phyloP scores from a whole-genome alignment of 306 rosid genomes.

The Dalbergia oliveri region DNA sequence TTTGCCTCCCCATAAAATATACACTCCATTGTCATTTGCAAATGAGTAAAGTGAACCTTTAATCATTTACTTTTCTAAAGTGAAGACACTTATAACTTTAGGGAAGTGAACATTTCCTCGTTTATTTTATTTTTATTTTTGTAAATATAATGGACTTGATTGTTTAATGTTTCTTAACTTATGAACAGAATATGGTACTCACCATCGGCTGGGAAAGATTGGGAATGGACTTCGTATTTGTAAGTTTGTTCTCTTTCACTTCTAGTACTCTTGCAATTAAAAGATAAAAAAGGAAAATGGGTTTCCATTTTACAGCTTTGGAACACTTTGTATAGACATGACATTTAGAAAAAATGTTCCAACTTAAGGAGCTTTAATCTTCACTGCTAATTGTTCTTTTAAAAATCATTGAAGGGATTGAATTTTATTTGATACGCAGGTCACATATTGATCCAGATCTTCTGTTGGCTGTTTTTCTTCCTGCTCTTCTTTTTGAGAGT shows the following conservation, averaged over 20 bases:
- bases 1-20: too few species aligned
- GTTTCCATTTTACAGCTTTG: background rate
- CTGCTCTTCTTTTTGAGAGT: constrained; percentile 98
- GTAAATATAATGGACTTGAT: background rate
- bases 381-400: constrained; percentile 15
- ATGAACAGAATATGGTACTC: constrained; percentile 81
- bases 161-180: constrained; percentile 32
- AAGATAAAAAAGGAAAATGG: background rate
- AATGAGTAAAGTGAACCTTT: too few species aligned
- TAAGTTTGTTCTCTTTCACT: constrained; percentile 54
- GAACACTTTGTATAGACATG: background rate
- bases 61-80: too few species aligned
- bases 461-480: constrained; percentile 92
- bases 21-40: too few species aligned
- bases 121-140: background rate
- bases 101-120: too few species aligned
- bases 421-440: constrained; percentile 63
- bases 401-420: constrained; percentile 31
- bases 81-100: too few species aligned
- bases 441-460: constrained; percentile 84
- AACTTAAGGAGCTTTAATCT: constrained; percentile 36
- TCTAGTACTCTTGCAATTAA: background rate
- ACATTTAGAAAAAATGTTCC: background rate
- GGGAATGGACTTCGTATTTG: constrained; percentile 95
- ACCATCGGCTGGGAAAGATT: constrained; percentile 80